Evolutionary conservation across 2,329 filamentous ascomycete species (phyloP), one percentile per base, ranked within the genome.

Genomic region (Rachicladosporium sp.): DNA sequence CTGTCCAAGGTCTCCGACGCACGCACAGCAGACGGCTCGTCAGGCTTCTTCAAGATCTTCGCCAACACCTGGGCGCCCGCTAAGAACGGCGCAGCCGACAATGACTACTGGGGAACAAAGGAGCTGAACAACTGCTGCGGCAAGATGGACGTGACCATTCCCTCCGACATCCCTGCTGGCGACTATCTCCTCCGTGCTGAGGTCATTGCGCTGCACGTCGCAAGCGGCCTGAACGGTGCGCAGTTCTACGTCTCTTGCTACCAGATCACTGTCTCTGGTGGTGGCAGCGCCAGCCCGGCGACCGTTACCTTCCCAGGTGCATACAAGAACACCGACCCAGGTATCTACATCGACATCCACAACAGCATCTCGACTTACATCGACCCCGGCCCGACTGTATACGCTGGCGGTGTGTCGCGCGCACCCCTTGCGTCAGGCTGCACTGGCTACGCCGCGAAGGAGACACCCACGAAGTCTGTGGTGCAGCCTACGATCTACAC

Each of bases 111-210:
- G 69, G 69, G 65, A 12, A 68, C 70, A 35, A 52, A 58, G 29
- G 46, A 50, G 29, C 45, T 64, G 41, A 62, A 63, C 44, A 48
- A 40, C 41, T 59, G 59, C 40, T 63, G 60, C 38, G 61, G 70
- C 23, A 27, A 27, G 34, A 33, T 39, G 31, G 37, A 39, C 31
- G 31, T 39, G 56, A 61, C 58, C 44, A 55, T 75, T 43, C 72
- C 72, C 31, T 69, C 66, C 21, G 39, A 41, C 57, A 63, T 75
- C 42, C 66, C 70, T 3, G 60, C 68, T 2, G 72, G 71, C 33
- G 62, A 74, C 36, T 75, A 75, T 47, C 65, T 76, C 21, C 57
- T 76, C 52, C 65, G 71, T 33, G 66, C 70, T 21, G 71, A 76
- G 59, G 61, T 69, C 27, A 62, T 74, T 32, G 70, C 70, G 5